Base-by-base conservation (phyloP, 1,284 basidiomycete species). In the Mycosarcoma maydis region DNA sequence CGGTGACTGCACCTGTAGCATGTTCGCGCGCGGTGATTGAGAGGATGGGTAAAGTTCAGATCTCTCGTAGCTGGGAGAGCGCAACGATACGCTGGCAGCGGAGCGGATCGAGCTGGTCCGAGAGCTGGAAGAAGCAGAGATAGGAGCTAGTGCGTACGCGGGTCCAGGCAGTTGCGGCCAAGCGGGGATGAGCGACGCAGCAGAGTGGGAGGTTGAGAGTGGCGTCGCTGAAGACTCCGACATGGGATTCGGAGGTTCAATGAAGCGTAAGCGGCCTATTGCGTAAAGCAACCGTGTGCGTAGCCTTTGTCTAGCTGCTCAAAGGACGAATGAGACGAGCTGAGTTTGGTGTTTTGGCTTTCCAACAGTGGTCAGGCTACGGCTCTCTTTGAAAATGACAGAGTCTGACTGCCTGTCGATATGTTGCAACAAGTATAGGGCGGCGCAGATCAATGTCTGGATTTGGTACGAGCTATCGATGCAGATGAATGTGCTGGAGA, bases 151-250 rank as follows among this genome's bases (percentile, higher is more conserved):
- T 16, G 54, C 60, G 54, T 64, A 64, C 8, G 54, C 37, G 19
- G 50, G 49, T 32, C 41, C 34, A 36, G 60, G 54, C 40, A 42
- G 23, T 43, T 64, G 54, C 10, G 60, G 60, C 60, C 60, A 64
- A 23, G 54, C 52, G 23, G 60, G 54, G 36, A 64, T 19, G 14
- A 64, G 54, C 45, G 54, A 57, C 20, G 60, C 40, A 53, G 50
- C 54, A 36, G 54, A 16, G n/a, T 45, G 54, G 37, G 45, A 24
- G 51, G 54, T 38, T 41, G 48, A 40, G 42, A 36, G 49, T 45
- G 53, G 46, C 60, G 54, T 64, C 50, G 49, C 44, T 23, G 49
- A 27, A 40, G 36, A 30, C 37, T 57, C 34, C 20, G 39, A 57
- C 54, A 64, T 57, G 50, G 38, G 36, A 30, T 22, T 23, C 32